Evolutionary conservation across 2,329 filamentous ascomycete species (phyloP).

Genomic region (Cryphonectria parasitica): DNA sequence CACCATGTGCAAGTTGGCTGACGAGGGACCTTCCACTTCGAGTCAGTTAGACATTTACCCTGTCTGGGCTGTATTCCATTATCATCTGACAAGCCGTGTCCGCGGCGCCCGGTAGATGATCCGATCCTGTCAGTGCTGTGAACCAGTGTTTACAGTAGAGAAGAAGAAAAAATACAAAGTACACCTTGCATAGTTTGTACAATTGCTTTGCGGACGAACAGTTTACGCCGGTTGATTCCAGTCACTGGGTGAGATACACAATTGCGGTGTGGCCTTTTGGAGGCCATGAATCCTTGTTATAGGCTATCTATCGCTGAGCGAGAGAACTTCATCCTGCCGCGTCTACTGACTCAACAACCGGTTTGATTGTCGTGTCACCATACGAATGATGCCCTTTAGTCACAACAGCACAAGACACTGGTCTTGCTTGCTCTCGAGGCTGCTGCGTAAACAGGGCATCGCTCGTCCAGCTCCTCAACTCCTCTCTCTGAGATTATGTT

Average conservation of each 20-base stretch:
- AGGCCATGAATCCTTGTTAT: neutral
- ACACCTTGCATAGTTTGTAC: too few species aligned
- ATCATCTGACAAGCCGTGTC: slow-evolving; percentile 3
- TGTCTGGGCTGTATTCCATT: neutral
- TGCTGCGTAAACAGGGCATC: neutral
- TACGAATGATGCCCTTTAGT: neutral
- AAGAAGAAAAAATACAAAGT: too few species aligned
- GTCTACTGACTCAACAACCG: neutral
- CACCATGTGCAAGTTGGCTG: neutral
- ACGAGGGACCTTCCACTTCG: neutral
- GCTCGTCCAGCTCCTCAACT: neutral
- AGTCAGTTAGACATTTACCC: neutral
- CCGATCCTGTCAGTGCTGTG: neutral
- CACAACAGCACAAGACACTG: neutral
- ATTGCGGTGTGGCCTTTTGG: neutral
- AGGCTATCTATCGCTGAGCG: neutral
- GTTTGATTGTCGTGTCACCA: neutral
- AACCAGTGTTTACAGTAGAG: neutral
- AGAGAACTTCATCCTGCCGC: neutral
- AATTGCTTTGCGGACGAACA: too few species aligned
- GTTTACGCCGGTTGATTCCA: neutral
- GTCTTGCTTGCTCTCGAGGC: neutral
- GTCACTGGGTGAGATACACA: neutral
- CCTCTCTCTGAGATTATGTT: neutral
- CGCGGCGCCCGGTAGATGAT: slow-evolving; percentile 7